Percentiles rank a stretch among this genome's conserved stretches.
Evolutionary conservation across 495 filamentous ascomycete species (phyloP).

Genomic region (Podospora australis): DNA sequence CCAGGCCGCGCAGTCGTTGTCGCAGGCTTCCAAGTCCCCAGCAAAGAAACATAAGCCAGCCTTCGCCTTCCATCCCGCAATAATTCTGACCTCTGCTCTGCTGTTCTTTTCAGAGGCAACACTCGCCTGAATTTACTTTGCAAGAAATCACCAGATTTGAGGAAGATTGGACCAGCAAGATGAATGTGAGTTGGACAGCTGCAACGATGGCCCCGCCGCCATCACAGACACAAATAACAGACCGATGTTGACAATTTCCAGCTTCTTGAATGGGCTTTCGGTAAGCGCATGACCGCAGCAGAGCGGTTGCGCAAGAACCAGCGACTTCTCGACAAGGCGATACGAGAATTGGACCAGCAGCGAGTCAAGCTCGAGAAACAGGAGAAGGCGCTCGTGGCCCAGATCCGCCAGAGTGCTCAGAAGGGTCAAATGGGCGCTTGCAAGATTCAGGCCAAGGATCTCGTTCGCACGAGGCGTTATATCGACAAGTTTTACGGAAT

Average conservation of each 20-base stretch:
- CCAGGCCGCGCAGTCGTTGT: not conserved
- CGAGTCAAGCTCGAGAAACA: conserved; percentile 93
- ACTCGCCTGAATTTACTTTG: not conserved
- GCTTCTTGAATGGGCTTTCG: conserved; percentile 98
- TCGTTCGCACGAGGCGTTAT: conserved; percentile 88
- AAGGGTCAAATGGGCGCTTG: conserved; percentile 94
- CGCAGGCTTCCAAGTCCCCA: not conserved
- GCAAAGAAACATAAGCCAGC: too few relatives aligned
- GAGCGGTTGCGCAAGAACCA: conserved; percentile 97
- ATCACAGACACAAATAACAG: not conserved
- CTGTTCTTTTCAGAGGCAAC: too few relatives aligned
- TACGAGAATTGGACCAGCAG: conserved; percentile 90
- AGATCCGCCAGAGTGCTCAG: conserved; percentile 97
- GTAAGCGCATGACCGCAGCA: conserved; percentile 94
- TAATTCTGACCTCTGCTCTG: too few relatives aligned
- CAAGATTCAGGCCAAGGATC: conserved; percentile 95
- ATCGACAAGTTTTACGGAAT: conserved; percentile 98
- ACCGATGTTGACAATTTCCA: conserved; percentile 31
- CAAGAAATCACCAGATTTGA: not conserved
- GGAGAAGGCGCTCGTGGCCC: conserved; percentile 90
- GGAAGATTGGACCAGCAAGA: conserved; percentile 2
- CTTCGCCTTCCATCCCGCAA: not conserved
- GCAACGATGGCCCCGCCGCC: not conserved
- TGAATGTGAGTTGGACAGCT: conserved; percentile 30
- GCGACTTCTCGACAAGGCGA: conserved; percentile 90